phyloP scores from a whole-genome alignment of 2,329 filamentous ascomycete genomes.

The Grosmannia huntii region DNA sequence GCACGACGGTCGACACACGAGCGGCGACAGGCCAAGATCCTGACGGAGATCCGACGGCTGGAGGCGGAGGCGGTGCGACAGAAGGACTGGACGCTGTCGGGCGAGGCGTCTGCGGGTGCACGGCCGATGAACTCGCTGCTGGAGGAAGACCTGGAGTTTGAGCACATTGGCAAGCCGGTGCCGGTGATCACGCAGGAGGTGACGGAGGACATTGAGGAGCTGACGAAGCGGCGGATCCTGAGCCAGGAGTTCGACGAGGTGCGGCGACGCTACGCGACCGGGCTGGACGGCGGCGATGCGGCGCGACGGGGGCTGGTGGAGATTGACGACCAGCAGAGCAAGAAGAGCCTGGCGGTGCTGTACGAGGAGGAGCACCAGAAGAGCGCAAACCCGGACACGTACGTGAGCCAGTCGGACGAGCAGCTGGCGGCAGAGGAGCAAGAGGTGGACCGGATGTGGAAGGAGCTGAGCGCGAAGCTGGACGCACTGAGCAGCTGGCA shows the following conservation, averaged over 20 bases:
- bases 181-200: slow-evolving; percentile 87
- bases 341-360: slow-evolving; percentile 76
- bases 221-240: slow-evolving; percentile 88
- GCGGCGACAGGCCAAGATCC: slow-evolving; percentile 70
- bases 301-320: slow-evolving; percentile 63
- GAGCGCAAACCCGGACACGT: slow-evolving; percentile 61
- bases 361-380: slow-evolving; percentile 90
- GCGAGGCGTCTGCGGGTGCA: slow-evolving; percentile 73
- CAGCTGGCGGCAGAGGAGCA: slow-evolving; percentile 70
- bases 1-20: slow-evolving; percentile 77
- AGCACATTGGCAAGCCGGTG: slow-evolving; percentile 86
- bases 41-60: slow-evolving; percentile 80
- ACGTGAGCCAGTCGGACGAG: slow-evolving; percentile 70
- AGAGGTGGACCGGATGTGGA: slow-evolving; percentile 76
- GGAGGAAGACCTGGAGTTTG: slow-evolving; percentile 91
- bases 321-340: slow-evolving; percentile 76
- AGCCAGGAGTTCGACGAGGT: slow-evolving; percentile 89
- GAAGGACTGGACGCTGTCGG: slow-evolving; percentile 78
- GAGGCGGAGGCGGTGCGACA: slow-evolving; percentile 84
- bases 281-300: slow-evolving; percentile 33
- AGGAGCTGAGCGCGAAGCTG: slow-evolving; percentile 63
- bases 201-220: slow-evolving; percentile 79
- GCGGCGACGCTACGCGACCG: slow-evolving; percentile 57
- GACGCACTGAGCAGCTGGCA: slow-evolving; percentile 89
- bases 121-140: slow-evolving; percentile 84